A percentile compares a stretch with the other conserved stretches of the same genome.
Conservation (phyloP, 1,139 yeast genomes). For the Taphrina populina region DNA sequence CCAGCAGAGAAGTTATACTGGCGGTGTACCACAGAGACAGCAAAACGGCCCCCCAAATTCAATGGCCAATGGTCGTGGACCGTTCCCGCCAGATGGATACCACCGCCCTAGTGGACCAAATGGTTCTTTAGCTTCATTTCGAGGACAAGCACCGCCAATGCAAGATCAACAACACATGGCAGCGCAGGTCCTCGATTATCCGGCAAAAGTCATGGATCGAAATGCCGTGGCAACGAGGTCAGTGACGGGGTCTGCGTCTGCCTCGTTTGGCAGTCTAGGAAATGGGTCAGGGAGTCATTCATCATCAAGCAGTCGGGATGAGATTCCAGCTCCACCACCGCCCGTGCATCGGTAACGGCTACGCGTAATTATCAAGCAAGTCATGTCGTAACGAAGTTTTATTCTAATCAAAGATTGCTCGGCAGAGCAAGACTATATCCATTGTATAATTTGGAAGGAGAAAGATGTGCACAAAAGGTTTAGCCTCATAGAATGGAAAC, state of each 20-base stretch:
- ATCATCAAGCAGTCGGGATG: constrained; percentile 27
- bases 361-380: too few relatives aligned
- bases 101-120: background rate
- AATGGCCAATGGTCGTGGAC: constrained; percentile 27
- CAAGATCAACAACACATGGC: constrained; percentile 6
- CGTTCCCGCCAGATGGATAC: constrained; percentile 4
- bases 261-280: constrained; percentile 29
- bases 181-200: constrained; percentile 5
- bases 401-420: too few relatives aligned
- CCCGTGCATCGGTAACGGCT: too few relatives aligned
- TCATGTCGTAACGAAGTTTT: too few relatives aligned
- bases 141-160: constrained; percentile 21
- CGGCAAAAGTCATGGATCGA: constrained; percentile 16
- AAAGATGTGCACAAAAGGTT: too few relatives aligned
- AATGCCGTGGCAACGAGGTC: constrained; percentile 12
- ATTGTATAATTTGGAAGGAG: too few relatives aligned
- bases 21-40: constrained; percentile 1
- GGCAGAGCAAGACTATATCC: too few relatives aligned
- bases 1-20: too few relatives aligned
- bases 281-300: constrained; percentile 32
- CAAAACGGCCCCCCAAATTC: constrained; percentile 27
- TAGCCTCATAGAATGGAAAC: too few relatives aligned
- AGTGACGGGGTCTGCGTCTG: constrained; percentile 32
- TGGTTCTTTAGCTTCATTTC: constrained; percentile 7
- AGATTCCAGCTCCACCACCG: constrained; percentile 13